Evolutionary conservation across 805 yeast species (phyloP).

Genomic region (Brettanomyces custersianus): DNA sequence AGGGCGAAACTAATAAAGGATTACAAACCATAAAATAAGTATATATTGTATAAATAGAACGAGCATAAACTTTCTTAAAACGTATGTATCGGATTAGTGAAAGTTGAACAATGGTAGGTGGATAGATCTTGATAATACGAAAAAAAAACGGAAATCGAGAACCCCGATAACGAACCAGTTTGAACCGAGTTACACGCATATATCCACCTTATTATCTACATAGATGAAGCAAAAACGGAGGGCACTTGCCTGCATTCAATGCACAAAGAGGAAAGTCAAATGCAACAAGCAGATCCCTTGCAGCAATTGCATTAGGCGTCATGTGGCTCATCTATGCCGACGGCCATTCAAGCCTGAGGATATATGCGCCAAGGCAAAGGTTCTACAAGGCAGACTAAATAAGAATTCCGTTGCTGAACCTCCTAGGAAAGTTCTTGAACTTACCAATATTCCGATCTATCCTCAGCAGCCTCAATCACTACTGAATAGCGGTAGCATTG

Average conservation of each 20-base stretch:
- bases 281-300: slow-evolving; percentile 20
- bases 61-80: too few species aligned
- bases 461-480: background rate
- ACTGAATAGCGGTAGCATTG: slow-evolving; percentile 2
- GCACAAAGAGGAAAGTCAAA: slow-evolving; percentile 16
- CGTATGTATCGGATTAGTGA: too few species aligned
- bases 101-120: too few species aligned
- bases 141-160: too few species aligned
- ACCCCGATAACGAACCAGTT: too few species aligned
- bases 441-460: background rate
- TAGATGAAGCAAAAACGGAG: slow-evolving; percentile 1
- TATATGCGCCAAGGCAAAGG: background rate
- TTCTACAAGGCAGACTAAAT: background rate
- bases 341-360: slow-evolving; percentile 5
- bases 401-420: background rate
- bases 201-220: background rate
- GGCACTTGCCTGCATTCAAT: slow-evolving; percentile 13
- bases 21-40: background rate
- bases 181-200: too few species aligned
- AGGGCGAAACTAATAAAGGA: slow-evolving; percentile 6
- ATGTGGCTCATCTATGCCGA: slow-evolving; percentile 12
- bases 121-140: too few species aligned
- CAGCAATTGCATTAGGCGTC: slow-evolving; percentile 12
- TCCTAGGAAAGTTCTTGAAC: background rate
- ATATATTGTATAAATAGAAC: too few species aligned